Evolutionary conservation across 208 protist species (phyloP).

Genomic region (Polymyxa betae): DNA sequence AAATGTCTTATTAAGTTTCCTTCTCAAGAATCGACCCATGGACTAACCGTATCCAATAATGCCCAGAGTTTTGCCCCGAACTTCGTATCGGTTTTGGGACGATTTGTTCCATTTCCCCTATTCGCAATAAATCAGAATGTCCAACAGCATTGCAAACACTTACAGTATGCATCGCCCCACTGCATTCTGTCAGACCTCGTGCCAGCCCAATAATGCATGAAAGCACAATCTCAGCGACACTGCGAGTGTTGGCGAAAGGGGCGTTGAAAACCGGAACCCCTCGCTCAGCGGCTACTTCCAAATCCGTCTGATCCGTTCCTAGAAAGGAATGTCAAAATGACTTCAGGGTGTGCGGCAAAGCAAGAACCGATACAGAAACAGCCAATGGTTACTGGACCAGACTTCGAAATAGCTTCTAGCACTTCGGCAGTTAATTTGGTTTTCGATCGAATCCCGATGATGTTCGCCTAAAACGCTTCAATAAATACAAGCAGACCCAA

Average conservation of each 20-base stretch:
- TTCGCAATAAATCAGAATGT: neutral
- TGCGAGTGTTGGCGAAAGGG: constrained; percentile 44
- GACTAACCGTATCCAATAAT: constrained; percentile 32
- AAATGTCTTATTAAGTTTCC: neutral
- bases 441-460: constrained; percentile 39
- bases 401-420: neutral
- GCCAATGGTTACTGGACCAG: neutral
- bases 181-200: neutral
- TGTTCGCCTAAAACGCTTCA: neutral
- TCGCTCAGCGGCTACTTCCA: neutral
- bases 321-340: neutral
- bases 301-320: constrained; percentile 52
- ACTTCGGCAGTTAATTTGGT: neutral
- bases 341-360: neutral
- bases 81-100: neutral
- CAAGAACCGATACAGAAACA: constrained; percentile 53
- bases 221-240: constrained; percentile 36
- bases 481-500: neutral
- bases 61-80: constrained; percentile 37
- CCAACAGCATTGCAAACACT: neutral
- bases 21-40: neutral
- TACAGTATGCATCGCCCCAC: constrained; percentile 3
- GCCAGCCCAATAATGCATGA: constrained; percentile 9
- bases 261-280: constrained; percentile 48
- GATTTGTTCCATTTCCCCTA: neutral